Evolutionary conservation across 345 rosid species (phyloP).

Genomic region (Nephelium lappaceum): DNA sequence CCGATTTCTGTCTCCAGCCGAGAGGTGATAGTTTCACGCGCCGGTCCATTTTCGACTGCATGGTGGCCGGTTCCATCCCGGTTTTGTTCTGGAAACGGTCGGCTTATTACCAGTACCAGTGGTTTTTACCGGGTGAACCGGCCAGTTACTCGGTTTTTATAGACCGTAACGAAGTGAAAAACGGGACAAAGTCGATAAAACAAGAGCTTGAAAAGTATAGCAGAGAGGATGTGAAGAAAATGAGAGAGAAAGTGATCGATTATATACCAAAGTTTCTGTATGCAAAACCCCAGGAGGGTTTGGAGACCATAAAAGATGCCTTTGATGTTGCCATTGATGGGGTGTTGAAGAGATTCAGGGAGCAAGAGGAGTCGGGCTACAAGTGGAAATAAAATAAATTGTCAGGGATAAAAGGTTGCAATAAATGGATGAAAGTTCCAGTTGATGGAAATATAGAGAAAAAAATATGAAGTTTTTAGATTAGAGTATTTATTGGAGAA

Average conservation of each 20-base stretch:
- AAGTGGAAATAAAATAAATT: constrained; percentile 55
- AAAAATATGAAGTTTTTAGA: background rate
- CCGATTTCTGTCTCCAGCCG: constrained; percentile 89
- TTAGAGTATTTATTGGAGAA: background rate
- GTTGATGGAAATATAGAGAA: background rate
- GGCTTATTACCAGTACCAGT: constrained; percentile 85
- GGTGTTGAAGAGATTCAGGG: constrained; percentile 72
- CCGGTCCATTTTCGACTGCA: constrained; percentile 88
- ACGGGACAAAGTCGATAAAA: constrained; percentile 59
- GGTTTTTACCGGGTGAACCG: constrained; percentile 85
- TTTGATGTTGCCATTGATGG: constrained; percentile 93
- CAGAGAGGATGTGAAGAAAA: constrained; percentile 57
- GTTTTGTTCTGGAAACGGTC: constrained; percentile 92
- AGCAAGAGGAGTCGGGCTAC: constrained; percentile 61
- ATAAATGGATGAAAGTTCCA: background rate
- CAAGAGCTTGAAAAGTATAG: constrained; percentile 66
- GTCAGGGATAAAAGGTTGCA: background rate
- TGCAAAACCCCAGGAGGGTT: constrained; percentile 58
- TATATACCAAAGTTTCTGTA: constrained; percentile 73
- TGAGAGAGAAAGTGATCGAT: constrained; percentile 82
- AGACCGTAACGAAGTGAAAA: constrained; percentile 71
- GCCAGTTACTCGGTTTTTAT: constrained; percentile 78
- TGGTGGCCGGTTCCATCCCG: constrained; percentile 96
- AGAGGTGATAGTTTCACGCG: constrained; percentile 97
- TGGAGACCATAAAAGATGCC: constrained; percentile 75